A percentile compares a stretch with the other conserved stretches of the same genome.
These are phyloP conservation scores for Aspergillus baeticus DNA, from an alignment of 495 filamentous ascomycete genomes.

Conservation along the genomic window DNA sequence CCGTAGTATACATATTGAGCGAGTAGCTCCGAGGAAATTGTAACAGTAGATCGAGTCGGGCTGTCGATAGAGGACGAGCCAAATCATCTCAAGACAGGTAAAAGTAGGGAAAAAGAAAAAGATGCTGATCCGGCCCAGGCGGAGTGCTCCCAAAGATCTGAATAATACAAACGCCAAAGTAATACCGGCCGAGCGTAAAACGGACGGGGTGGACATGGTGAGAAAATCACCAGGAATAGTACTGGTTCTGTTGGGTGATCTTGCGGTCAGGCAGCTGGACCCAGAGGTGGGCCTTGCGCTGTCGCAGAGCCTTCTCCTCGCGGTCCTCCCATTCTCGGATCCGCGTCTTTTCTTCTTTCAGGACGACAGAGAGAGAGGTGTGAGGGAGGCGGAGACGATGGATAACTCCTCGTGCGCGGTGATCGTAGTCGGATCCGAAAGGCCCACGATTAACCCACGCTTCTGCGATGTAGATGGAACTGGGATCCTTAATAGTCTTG, in stretches of 20 bases:
- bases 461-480: conserved; percentile 79
- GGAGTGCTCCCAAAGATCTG: conserved; percentile 20
- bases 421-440: conserved; percentile 53
- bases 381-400: conserved; percentile 61
- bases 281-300: conserved; percentile 73
- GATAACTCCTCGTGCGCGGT: conserved; percentile 67
- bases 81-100: background rate
- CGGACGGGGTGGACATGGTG: conserved; percentile 18
- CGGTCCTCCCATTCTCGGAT: conserved; percentile 76
- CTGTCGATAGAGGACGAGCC: too few species aligned
- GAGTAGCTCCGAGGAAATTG: background rate
- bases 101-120: conserved; percentile 4
- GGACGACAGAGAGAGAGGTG: conserved; percentile 73
- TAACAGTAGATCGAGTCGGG: background rate
- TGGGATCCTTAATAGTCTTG: conserved; percentile 64
- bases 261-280: conserved; percentile 72
- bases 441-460: conserved; percentile 85
- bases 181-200: background rate
- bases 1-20: too few species aligned
- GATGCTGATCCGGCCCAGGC: conserved; percentile 16
- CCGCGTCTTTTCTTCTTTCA: conserved; percentile 92
- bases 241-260: conserved; percentile 69
- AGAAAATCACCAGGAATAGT: conserved; percentile 75
- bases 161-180: conserved; percentile 21
- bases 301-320: conserved; percentile 66